Percentiles rank a stretch among this genome's conserved stretches.
phyloP scores from a whole-genome alignment of 2,329 filamentous ascomycete genomes.

The Scedosporium minutisporum region DNA sequence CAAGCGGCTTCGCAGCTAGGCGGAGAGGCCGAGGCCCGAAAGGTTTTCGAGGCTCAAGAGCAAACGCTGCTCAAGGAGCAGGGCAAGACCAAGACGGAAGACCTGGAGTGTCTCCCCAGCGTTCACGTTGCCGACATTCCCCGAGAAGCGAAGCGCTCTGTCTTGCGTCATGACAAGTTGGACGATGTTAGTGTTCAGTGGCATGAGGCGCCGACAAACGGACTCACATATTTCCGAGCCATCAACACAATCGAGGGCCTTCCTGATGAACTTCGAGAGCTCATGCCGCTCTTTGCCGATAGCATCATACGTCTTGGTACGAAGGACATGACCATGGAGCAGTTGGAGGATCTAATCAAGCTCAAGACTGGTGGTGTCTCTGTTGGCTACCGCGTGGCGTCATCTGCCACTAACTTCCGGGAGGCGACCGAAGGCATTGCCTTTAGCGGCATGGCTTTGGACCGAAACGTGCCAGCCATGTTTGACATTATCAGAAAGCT shows the following conservation, averaged over 20 bases:
- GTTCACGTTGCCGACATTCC: conserved; percentile 86
- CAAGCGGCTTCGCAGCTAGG: conserved; percentile 60
- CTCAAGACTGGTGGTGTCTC: conserved; percentile 88
- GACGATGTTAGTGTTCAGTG: conserved; percentile 68
- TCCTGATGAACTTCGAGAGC: conserved; percentile 71
- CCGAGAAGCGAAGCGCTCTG: conserved; percentile 54
- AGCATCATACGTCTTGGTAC: conserved; percentile 90
- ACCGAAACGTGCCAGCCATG: conserved; percentile 85
- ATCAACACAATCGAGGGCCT: conserved; percentile 71
- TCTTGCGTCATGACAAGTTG: conserved; percentile 54
- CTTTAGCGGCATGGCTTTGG: conserved; percentile 78
- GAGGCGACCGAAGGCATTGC: conserved; percentile 71
- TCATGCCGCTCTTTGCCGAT: conserved; percentile 86
- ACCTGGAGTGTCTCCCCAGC: conserved; percentile 79
- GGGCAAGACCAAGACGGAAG: conserved; percentile 72
- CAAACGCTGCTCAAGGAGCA: conserved; percentile 72
- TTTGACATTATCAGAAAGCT: conserved; percentile 74
- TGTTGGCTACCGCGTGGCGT: conserved; percentile 72
- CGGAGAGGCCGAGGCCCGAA: conserved; percentile 59
- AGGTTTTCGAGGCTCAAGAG: conserved; percentile 68
- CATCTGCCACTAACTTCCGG: conserved; percentile 63
- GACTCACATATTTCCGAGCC: conserved; percentile 89
- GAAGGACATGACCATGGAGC: conserved; percentile 78
- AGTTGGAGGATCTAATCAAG: conserved; percentile 92
- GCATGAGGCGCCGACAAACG: conserved; percentile 89